A percentile compares a stretch with the other conserved stretches of the same genome.
phyloP scores from a whole-genome alignment of 208 protist species.

The Leishmania tarentolae region DNA sequence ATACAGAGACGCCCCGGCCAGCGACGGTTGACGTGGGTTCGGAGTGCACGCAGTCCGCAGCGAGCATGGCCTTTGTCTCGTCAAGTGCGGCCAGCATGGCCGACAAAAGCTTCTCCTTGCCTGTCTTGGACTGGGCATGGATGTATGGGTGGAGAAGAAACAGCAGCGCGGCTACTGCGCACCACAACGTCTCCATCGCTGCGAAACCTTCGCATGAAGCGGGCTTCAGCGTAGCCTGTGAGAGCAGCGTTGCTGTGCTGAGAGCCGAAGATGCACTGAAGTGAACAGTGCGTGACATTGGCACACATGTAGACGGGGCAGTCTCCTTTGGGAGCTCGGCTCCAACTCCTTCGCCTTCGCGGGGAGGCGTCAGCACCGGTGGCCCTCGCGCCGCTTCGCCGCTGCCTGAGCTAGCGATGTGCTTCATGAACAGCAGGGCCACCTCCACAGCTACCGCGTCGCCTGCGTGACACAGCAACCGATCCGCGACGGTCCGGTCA shows the following conservation, averaged over 20 bases:
- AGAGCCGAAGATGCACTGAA: not conserved
- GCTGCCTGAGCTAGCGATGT: constrained; percentile 2
- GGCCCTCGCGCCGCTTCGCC: not conserved
- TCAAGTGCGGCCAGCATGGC: constrained; percentile 35
- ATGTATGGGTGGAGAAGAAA: constrained; percentile 42
- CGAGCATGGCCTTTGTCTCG: constrained; percentile 1
- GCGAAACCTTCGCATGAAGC: not conserved
- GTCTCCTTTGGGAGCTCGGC: not conserved
- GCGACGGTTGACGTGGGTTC: not conserved
- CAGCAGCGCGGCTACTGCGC: constrained; percentile 44
- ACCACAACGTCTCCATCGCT: constrained; percentile 43
- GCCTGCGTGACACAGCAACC: constrained; percentile 44
- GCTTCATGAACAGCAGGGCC: constrained; percentile 29
- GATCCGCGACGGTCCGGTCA: constrained; percentile 47
- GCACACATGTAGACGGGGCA: not conserved
- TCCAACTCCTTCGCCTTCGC: not conserved
- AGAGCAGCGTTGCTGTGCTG: not conserved
- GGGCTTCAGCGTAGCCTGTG: not conserved
- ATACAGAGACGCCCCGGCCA: not conserved
- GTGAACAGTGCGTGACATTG: not conserved
- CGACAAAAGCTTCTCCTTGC: constrained; percentile 47
- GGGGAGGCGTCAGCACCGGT: not conserved
- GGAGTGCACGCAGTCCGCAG: not conserved
- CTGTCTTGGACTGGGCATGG: constrained; percentile 22
- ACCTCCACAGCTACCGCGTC: constrained; percentile 22